Conservation (phyloP, 1,284 basidiomycete genomes). For the Cerrena zonata region DNA sequence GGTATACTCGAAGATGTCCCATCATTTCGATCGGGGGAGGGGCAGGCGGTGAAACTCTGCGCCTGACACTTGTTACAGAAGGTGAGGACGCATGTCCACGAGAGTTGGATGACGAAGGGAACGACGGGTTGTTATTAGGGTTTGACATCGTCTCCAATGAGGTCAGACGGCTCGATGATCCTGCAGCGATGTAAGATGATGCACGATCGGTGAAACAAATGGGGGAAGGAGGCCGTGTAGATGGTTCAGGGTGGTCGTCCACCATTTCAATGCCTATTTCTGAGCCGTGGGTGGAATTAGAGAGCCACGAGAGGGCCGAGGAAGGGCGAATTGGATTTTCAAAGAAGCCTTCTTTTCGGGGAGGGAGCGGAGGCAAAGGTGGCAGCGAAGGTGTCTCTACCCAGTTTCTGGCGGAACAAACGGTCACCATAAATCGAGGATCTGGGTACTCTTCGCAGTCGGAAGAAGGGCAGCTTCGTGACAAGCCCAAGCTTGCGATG, state of each 20-base stretch:
- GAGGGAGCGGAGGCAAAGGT: slow-evolving; percentile 4
- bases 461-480: neutral
- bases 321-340: neutral
- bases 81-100: neutral
- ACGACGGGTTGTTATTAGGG: neutral
- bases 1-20: neutral
- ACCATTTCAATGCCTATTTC: neutral
- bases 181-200: slow-evolving; percentile 4
- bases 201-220: slow-evolving; percentile 5
- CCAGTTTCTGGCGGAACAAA: neutral
- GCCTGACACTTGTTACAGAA: neutral
- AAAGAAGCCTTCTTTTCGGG: neutral
- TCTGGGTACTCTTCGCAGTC: neutral
- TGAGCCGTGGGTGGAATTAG: neutral
- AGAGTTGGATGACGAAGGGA: neutral
- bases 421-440: neutral
- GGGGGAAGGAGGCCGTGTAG: slow-evolving; percentile 6
- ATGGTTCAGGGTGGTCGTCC: neutral
- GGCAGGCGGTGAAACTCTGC: neutral
- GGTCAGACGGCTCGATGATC: neutral
- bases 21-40: neutral
- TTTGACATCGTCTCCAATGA: neutral
- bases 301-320: neutral
- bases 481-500: slow-evolving; percentile 5
- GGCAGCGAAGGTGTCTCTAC: slow-evolving; percentile 7